phyloP scores from a whole-genome alignment of 768 basidiomycete species.

The Psilocybe azurescens region DNA sequence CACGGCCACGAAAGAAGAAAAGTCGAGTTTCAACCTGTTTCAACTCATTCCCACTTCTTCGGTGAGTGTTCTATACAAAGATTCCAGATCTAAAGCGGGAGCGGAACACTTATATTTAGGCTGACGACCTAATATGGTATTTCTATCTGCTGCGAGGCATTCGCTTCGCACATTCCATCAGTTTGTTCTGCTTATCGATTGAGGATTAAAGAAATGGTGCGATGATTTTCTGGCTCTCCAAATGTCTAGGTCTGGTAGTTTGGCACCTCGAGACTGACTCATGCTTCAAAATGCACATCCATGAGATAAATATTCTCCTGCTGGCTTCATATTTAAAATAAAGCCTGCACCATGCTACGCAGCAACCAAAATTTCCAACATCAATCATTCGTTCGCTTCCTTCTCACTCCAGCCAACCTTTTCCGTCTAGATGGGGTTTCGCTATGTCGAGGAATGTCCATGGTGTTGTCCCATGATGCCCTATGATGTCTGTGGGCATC shows the following conservation, averaged over 20 bases:
- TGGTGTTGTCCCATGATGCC: slow-evolving; percentile 2
- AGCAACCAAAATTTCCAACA: neutral
- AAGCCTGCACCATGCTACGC: neutral
- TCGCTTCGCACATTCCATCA: neutral
- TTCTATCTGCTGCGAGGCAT: neutral
- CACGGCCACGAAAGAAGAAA: neutral
- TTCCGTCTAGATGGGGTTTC: neutral
- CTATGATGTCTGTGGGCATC: neutral
- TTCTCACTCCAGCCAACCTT: neutral
- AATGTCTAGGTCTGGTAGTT: neutral
- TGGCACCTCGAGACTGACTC: neutral
- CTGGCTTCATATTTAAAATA: neutral
- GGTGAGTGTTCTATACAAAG: neutral
- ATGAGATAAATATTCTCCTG: slow-evolving; percentile 8
- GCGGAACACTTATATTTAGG: neutral
- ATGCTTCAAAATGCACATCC: neutral
- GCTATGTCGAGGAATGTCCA: slow-evolving; percentile 4
- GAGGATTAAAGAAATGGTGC: neutral
- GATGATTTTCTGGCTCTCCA: neutral
- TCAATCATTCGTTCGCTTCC: slow-evolving; percentile 1
- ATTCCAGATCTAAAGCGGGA: neutral
- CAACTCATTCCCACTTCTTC: slow-evolving; percentile 5
- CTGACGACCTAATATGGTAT: neutral
- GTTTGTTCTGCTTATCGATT: neutral
- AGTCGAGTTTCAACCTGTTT: slow-evolving; percentile 9